phyloP scores from a whole-genome alignment of 164 flowering plant genomes.

The Protea cynaroides region DNA sequence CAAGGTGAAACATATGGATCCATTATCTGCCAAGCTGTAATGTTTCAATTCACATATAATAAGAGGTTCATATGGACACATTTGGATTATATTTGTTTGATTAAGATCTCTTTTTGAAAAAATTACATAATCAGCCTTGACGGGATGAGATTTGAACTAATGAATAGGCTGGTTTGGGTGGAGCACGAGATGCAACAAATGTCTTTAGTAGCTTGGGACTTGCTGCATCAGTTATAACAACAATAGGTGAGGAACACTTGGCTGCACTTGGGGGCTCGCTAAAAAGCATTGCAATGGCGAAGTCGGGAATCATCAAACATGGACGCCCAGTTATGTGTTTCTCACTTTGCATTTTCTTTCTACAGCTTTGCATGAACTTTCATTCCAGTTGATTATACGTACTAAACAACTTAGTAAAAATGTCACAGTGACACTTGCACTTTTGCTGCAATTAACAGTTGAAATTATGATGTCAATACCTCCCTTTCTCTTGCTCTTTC shows the following conservation, averaged over 20 bases:
- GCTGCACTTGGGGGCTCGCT: slow-evolving; percentile 93
- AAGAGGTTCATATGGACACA: too few species aligned
- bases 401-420: neutral
- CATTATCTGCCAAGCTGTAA: too few species aligned
- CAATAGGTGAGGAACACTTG: slow-evolving; percentile 83
- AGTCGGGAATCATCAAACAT: slow-evolving; percentile 87
- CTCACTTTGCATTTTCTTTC: slow-evolving; percentile 8
- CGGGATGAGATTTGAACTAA: neutral
- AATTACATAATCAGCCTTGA: neutral
- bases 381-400: too few species aligned
- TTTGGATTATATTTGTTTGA: neutral
- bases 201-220: slow-evolving; percentile 54
- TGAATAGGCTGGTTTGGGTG: slow-evolving; percentile 87
- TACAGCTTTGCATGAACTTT: neutral
- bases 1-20: too few species aligned
- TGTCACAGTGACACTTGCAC: too few species aligned
- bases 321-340: slow-evolving; percentile 85
- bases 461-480: too few species aligned
- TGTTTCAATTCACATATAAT: neutral
- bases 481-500: too few species aligned
- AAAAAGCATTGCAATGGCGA: slow-evolving; percentile 88
- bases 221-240: slow-evolving; percentile 74
- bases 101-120: neutral
- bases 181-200: slow-evolving; percentile 97
- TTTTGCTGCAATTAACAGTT: too few species aligned